Evolutionary conservation across 495 filamentous ascomycete genomes (phyloP), one percentile per base, ranked within the genome.

Genomic region (Neurospora sp.): DNA sequence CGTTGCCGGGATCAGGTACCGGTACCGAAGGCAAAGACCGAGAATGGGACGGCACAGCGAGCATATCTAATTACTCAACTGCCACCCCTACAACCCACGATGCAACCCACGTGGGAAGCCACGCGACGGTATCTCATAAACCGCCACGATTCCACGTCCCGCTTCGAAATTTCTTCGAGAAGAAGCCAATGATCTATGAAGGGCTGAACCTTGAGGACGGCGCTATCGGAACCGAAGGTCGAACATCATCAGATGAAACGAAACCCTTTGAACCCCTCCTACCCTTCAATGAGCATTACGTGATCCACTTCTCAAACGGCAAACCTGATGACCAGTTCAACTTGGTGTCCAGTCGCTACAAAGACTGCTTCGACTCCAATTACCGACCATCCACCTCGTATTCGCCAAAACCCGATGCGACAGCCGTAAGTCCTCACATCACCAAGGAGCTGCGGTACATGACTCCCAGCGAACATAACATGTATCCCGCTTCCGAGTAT

Each of bases 231-330:
- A 61, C 53, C 53, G 12, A 61, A 31, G 12, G 22, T 27, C 22
- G 22, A 61, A 31, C 53, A 61, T 20, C 22, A 61, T 31, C 53
- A 31, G 22, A 31, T 31, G 53, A 61, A 61, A 61, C 12, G 38
- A 59, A 65, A 17, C 70, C 78, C 0, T 77, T 80, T 37, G 76
- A 81, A 37, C 72, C 81, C 10, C 75, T 84, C 4, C 70, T 85
- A 8, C 83, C 83, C 4, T 75, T 84, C 73, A n/a, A 76, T 7
- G 84, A 86, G 72, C 79, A 86, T 69, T 71, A 84, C 17, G 80
- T 85, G 3, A 74, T 86, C 72, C 76, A 81, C 45, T 82, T 85
- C 41, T 79, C 78, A 20, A 74, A 74, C 1, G 77, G 78, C 9
- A 71, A 78, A 12, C 74, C 73, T 0, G 72, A 82, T 68, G 69